Evolutionary conservation across 225 moss, liverwort and hornwort genomes (phyloP).

Genomic region (Polytrichum commune): DNA sequence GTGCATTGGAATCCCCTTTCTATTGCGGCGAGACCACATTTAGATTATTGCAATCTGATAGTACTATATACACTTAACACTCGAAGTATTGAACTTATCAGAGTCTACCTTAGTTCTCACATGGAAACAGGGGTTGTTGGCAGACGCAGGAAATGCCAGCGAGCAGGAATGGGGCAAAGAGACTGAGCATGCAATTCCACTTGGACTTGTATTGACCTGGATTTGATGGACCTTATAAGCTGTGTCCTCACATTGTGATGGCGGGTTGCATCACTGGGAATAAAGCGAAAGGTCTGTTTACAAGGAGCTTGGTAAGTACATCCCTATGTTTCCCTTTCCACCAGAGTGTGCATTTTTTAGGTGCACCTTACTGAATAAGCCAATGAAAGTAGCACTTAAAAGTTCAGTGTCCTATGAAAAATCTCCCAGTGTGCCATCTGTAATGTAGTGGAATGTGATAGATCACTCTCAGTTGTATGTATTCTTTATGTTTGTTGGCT

Average conservation of each 20-base stretch:
- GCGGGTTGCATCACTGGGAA: constrained; percentile 91
- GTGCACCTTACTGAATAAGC: too few species aligned
- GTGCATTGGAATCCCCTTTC: background rate
- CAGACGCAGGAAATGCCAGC: constrained; percentile 96
- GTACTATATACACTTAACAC: too few species aligned
- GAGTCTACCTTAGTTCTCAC: background rate
- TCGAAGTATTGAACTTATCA: background rate
- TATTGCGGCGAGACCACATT: background rate
- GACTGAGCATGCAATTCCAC: too few species aligned
- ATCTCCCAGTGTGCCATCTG: too few species aligned
- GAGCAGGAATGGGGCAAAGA: constrained; percentile 88
- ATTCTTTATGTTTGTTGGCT: background rate
- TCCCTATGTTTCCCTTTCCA: too few species aligned
- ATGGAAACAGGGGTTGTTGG: background rate
- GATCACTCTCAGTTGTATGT: background rate
- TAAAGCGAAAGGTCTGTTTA: constrained; percentile 99
- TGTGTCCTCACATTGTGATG: background rate
- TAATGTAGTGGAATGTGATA: too few species aligned
- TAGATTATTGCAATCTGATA: background rate
- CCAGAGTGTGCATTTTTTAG: too few species aligned
- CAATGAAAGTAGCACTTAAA: too few species aligned
- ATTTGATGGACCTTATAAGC: background rate
- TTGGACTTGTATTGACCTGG: too few species aligned
- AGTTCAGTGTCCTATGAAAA: too few species aligned
- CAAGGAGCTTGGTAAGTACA: constrained; percentile 84